Evolutionary conservation across 441 rosid species (phyloP), one percentile per base, ranked within the genome.

Genomic region (Gossypium davidsonii): DNA sequence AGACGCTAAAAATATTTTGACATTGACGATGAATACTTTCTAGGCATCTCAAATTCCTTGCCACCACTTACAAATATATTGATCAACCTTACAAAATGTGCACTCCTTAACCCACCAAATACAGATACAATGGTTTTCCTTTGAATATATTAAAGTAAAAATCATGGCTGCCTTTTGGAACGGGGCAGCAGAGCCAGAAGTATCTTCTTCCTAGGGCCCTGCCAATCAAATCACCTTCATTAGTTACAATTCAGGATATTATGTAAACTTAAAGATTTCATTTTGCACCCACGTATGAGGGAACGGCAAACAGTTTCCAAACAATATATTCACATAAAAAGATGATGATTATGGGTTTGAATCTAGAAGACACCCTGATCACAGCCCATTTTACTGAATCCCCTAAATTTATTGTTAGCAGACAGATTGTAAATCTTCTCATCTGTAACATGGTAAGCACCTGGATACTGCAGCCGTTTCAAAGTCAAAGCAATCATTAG

Each of bases 161-260:
- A 15, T 80, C 81, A 84, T 46, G 79, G 79, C 68, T 83, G 89
- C 76, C 87, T 74, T 70, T 83, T 91, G 60, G 87, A 73, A 69
- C 85, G 92, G 31, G 86, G 81, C 14, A 83, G 63, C 39, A 91
- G 77, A 21, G 98, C 93, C 58, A 85, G 91, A 71, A 91, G 89
- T 70, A 94, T 91, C 85, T 91, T 91, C 85, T 94, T 94, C 79
- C 98, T 86, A 58, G 98, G 97, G 31, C 98, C 98, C 97, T 94
- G 91, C 82, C 79, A 76, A 28, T 65, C 69, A 80, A 77, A 31
- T 70, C 67, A 70, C 8, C 15, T 28, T 62, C 49, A 26, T 70
- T 37, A 72, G 20, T 17, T 62, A 15, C 31, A 72, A 48, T n/a
- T 6, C 2, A 34, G 49, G 51, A 53, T 11, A 9, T 70, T 4